phyloP scores from a whole-genome alignment of 805 yeast species.

The Wickerhamomyces mucosus region DNA sequence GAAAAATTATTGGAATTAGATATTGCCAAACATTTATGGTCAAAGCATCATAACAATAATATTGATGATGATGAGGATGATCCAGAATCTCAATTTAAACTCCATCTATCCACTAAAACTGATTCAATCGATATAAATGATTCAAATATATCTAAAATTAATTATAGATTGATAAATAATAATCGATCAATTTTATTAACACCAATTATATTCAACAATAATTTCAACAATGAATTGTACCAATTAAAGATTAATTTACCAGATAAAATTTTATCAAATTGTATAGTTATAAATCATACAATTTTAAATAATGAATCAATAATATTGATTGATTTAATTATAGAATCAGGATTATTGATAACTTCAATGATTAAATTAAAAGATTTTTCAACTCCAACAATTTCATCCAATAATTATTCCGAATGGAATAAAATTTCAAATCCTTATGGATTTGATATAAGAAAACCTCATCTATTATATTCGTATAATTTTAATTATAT shows the following conservation, averaged over 20 bases:
- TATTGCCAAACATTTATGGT: slow-evolving; percentile 19
- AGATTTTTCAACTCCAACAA: slow-evolving; percentile 28
- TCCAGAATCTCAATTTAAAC: slow-evolving; percentile 15
- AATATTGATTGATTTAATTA: slow-evolving; percentile 45
- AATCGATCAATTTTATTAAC: slow-evolving; percentile 10
- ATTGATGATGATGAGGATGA: too few relatives aligned
- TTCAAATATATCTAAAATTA: slow-evolving; percentile 25
- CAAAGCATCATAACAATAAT: too few relatives aligned
- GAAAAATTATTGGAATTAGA: too few relatives aligned
- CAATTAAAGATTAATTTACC: slow-evolving; percentile 28
- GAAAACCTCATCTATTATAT: slow-evolving; percentile 45
- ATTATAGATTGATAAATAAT: slow-evolving; percentile 13
- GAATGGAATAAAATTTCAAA: slow-evolving; percentile 62
- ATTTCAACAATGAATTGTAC: slow-evolving; percentile 9
- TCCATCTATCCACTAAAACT: slow-evolving; percentile 10
- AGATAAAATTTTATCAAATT: slow-evolving; percentile 24
- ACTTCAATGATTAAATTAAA: slow-evolving; percentile 35
- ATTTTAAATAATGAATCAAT: slow-evolving; percentile 16
- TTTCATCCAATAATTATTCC: slow-evolving; percentile 11
- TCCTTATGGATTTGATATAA: slow-evolving; percentile 54
- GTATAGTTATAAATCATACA: slow-evolving; percentile 28
- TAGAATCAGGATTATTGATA: slow-evolving; percentile 40
- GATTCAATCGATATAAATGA: slow-evolving; percentile 23
- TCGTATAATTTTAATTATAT: slow-evolving; percentile 35
- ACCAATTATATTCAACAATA: slow-evolving; percentile 18